Evolutionary conservation across 768 basidiomycete species (phyloP), one percentile per base, ranked within the genome.

Genomic region (Rhizopogon vinicolor): DNA sequence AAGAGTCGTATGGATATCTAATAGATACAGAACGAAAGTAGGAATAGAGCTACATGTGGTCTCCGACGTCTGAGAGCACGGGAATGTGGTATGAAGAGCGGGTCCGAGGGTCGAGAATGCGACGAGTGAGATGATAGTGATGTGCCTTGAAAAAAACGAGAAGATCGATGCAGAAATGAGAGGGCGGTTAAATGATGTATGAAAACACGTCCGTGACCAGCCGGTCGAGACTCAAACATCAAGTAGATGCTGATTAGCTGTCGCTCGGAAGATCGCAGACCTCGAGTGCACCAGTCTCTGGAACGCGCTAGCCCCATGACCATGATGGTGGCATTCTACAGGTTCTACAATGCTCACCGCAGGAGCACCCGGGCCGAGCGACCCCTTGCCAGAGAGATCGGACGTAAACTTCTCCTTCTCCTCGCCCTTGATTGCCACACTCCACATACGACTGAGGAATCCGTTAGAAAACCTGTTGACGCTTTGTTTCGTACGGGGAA

Each of bases 361-460:
- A 33, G 58, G 56, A 28, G 60, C 25, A 25, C 25, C 25, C 25
- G 25, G 61, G 1, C 29, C 58, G 9, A 31, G 40, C 12, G 50
- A 41, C n/a, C 29, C n/a, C 18, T 52, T 50, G 18, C 62, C 62
- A 31, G 43, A 37, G 41, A 42, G 37, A 18, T 63, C 60, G 41
- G 12, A 50, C 7, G 29, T 54, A 14, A 28, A 14, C 55, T 59
- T 59, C 54, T 69, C 64, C 62, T 61, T 69, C 55, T 76, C 70
- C 42, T 65, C 68, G 3, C 58, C 60, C 64, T 78, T 78, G 25
- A 71, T 79, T 49, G 84, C 83, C 10, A 80, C 83, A 37, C 80
- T 87, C 84, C 87, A 88, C 84, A 89, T 87, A 29, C 87, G 78
- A 61, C 83, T 87, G 48, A 89, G 73, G 66, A 89, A 86, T 22